A percentile compares a stretch with the other conserved stretches of the same genome.
Evolutionary conservation across 805 yeast species (phyloP).

Genomic region (Yueomyces sp.): DNA sequence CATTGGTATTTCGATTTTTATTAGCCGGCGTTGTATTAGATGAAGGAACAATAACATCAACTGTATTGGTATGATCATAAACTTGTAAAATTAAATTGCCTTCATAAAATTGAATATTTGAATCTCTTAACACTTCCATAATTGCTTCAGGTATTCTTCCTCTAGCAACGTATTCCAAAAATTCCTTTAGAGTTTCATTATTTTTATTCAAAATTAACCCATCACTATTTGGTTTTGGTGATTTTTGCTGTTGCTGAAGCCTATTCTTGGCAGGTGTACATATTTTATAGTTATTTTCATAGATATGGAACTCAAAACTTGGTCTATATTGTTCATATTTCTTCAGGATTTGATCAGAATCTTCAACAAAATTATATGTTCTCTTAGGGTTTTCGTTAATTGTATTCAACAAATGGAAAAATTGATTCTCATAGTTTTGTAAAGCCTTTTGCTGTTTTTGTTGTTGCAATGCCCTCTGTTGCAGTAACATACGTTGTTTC

Average conservation of each 20-base stretch:
- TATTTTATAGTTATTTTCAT: slow-evolving; percentile 82
- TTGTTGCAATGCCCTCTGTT: slow-evolving; percentile 15
- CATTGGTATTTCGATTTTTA: not conserved
- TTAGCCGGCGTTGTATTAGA: not conserved
- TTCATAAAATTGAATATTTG: slow-evolving; percentile 73
- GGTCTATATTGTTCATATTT: slow-evolving; percentile 71
- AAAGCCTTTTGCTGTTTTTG: slow-evolving; percentile 29
- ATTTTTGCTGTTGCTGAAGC: slow-evolving; percentile 25
- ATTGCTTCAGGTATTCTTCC: slow-evolving; percentile 84
- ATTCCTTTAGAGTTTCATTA: slow-evolving; percentile 66
- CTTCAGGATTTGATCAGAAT: slow-evolving; percentile 56
- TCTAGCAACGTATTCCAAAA: slow-evolving; percentile 61
- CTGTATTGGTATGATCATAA: slow-evolving; percentile 63
- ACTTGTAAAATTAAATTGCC: slow-evolving; percentile 80
- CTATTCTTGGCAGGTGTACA: slow-evolving; percentile 48
- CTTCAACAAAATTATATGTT: slow-evolving; percentile 49
- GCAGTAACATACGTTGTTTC: slow-evolving; percentile 23
- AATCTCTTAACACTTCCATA: slow-evolving; percentile 79
- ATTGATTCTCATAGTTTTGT: slow-evolving; percentile 29
- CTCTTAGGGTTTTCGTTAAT: slow-evolving; percentile 30
- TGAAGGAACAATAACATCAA: slow-evolving; percentile 15
- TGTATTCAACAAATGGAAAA: slow-evolving; percentile 24
- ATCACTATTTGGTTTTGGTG: slow-evolving; percentile 31
- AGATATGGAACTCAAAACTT: slow-evolving; percentile 78
- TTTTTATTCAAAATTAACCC: slow-evolving; percentile 65